Percentiles rank a stretch among this genome's conserved stretches.
Conservation (phyloP, 2,329 filamentous ascomycete genomes). For the Magnaporthales sp. region DNA sequence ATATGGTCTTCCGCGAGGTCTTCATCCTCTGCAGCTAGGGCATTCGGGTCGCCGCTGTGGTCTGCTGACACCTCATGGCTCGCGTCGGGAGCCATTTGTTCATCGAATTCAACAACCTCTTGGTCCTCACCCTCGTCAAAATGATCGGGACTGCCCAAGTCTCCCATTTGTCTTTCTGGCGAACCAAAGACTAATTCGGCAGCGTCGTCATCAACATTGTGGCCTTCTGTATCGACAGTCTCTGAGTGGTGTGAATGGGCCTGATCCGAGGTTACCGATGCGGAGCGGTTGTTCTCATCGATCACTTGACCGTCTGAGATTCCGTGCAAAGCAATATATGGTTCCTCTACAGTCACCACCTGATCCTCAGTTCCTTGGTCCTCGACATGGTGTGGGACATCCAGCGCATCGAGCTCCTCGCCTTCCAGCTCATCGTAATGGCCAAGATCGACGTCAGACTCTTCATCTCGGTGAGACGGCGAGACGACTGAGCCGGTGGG, state of each 20-base stretch:
- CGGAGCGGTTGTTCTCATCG: neutral
- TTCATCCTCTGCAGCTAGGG: neutral
- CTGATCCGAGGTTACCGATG: neutral
- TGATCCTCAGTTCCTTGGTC: neutral
- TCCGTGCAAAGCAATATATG: conserved; percentile 5
- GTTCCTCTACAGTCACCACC: conserved; percentile 5
- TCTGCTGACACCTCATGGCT: neutral
- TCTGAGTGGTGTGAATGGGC: neutral
- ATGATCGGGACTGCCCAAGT: neutral
- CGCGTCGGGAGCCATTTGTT: neutral
- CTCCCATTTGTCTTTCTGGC: neutral
- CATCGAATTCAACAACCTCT: neutral
- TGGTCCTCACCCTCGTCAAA: neutral
- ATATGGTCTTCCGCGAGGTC: neutral
- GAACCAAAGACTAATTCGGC: neutral
- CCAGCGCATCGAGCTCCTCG: neutral
- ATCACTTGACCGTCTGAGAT: conserved; percentile 5
- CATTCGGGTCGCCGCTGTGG: neutral
- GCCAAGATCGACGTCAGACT: neutral
- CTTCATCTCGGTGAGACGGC: neutral
- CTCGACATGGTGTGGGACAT: neutral
- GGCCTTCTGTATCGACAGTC: neutral
- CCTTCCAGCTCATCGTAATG: neutral
- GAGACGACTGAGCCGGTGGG: neutral
- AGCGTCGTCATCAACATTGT: neutral